Conservation (phyloP, 805 yeast genomes). For the Peterozyma xylosa region DNA sequence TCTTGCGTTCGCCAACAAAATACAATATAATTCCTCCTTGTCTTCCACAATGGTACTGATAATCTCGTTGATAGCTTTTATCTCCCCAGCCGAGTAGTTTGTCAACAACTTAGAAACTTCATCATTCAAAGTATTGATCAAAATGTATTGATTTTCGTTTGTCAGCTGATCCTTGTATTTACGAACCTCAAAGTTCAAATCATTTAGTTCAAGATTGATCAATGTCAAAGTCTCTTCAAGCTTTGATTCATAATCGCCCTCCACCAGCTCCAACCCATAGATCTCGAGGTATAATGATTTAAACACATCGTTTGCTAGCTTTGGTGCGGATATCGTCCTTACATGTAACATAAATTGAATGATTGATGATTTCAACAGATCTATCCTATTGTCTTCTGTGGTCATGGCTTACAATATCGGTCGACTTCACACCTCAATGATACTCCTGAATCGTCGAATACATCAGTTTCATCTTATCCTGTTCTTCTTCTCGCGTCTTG, state of each 20-base stretch:
- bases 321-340: slow-evolving; percentile 3
- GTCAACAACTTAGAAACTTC: slow-evolving; percentile 29
- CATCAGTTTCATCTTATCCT: neutral
- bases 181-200: slow-evolving; percentile 35
- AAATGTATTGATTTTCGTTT: slow-evolving; percentile 24
- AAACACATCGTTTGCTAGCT: slow-evolving; percentile 6
- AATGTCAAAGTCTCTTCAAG: slow-evolving; percentile 11
- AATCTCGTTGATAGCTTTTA: slow-evolving; percentile 37
- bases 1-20: slow-evolving; percentile 28
- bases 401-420: neutral
- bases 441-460: neutral
- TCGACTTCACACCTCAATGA: neutral
- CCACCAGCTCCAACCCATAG: neutral
- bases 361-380: slow-evolving; percentile 9
- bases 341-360: slow-evolving; percentile 12
- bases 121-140: slow-evolving; percentile 32
- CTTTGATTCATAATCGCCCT: neutral
- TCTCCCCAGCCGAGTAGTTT: slow-evolving; percentile 27
- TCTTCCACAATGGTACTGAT: slow-evolving; percentile 29
- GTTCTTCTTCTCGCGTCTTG: neutral
- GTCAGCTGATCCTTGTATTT: slow-evolving; percentile 27
- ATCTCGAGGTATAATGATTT: slow-evolving; percentile 1
- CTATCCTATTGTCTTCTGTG: neutral
- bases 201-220: slow-evolving; percentile 22
- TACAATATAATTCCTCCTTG: slow-evolving; percentile 22